These are phyloP conservation scores for Ustilago hordei DNA, from an alignment of 1,284 basidiomycete genomes.

Conservation along the genomic window DNA sequence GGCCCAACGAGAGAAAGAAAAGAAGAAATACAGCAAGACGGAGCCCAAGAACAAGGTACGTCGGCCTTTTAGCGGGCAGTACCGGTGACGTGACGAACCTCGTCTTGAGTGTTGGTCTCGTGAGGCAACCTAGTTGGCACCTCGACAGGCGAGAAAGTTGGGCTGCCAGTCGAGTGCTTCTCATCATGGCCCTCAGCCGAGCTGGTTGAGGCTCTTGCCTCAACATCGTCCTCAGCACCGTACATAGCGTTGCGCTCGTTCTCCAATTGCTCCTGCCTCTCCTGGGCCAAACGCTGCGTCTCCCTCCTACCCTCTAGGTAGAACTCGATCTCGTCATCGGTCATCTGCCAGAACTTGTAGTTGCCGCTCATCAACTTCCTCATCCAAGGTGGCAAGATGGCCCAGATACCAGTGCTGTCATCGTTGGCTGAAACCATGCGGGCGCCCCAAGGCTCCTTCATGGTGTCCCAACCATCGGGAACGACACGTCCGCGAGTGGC, in stretches of 20 bases:
- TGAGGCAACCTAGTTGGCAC: conserved; percentile 13
- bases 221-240: conserved; percentile 42
- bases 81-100: conserved; percentile 14
- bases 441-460: conserved; percentile 65
- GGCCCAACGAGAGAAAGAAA: not conserved
- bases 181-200: conserved; percentile 31
- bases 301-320: conserved; percentile 62
- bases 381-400: conserved; percentile 65
- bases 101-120: conserved; percentile 7
- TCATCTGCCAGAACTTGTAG: conserved; percentile 65
- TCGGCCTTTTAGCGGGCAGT: conserved; percentile 19
- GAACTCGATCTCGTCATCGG: conserved; percentile 63
- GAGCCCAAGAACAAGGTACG: not conserved
- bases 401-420: conserved; percentile 45
- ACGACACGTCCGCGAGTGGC: conserved; percentile 76
- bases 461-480: conserved; percentile 74
- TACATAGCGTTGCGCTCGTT: conserved; percentile 54
- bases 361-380: conserved; percentile 60
- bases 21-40: conserved; percentile 2
- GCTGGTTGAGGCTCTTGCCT: conserved; percentile 33
- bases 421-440: conserved; percentile 48
- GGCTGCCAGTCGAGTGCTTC: conserved; percentile 43
- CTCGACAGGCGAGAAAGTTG: conserved; percentile 35
- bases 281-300: conserved; percentile 49
- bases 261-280: conserved; percentile 51